Evolutionary conservation across 176 grass and related monocot species (phyloP).

Genomic region (Chloris gayana): DNA sequence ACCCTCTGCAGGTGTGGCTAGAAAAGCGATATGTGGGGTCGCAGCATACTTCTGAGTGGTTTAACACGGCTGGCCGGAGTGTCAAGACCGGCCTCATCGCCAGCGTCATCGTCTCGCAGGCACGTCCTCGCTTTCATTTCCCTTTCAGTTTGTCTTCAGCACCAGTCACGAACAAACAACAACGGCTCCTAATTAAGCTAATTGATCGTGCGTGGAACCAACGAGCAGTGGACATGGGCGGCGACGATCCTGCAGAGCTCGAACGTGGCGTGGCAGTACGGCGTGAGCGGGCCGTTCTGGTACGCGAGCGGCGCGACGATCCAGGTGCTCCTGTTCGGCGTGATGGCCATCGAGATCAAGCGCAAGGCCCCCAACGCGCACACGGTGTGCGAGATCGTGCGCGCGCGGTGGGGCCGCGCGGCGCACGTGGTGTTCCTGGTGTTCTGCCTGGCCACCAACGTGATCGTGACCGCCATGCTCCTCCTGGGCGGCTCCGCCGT

Average conservation of each 20-base stretch:
- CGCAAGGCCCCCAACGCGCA: conserved; percentile 76
- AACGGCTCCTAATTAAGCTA: background rate
- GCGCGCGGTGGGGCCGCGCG: conserved; percentile 51
- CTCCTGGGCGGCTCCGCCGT: conserved; percentile 74
- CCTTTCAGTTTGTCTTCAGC: background rate
- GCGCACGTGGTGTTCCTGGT: conserved; percentile 68
- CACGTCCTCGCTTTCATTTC: background rate
- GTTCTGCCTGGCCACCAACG: conserved; percentile 76
- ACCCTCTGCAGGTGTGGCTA: conserved; percentile 59
- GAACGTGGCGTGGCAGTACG: conserved; percentile 80
- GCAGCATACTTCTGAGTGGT: conserved; percentile 73
- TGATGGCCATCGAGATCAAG: conserved; percentile 89
- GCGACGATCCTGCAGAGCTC: conserved; percentile 86
- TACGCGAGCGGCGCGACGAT: conserved; percentile 75
- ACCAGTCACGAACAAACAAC: background rate
- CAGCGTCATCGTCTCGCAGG: conserved; percentile 85
- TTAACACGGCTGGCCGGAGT: conserved; percentile 76
- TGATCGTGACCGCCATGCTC: conserved; percentile 80
- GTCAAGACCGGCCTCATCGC: conserved; percentile 85
- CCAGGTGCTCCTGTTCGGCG: conserved; percentile 76
- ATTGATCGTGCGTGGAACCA: background rate
- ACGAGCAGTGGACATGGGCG: conserved; percentile 73
- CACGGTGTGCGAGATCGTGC: conserved; percentile 79
- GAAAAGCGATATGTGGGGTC: conserved; percentile 75
- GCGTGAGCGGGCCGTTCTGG: conserved; percentile 81